Conservation (phyloP, 164 flowering plant species). For the Vitis riparia region DNA sequence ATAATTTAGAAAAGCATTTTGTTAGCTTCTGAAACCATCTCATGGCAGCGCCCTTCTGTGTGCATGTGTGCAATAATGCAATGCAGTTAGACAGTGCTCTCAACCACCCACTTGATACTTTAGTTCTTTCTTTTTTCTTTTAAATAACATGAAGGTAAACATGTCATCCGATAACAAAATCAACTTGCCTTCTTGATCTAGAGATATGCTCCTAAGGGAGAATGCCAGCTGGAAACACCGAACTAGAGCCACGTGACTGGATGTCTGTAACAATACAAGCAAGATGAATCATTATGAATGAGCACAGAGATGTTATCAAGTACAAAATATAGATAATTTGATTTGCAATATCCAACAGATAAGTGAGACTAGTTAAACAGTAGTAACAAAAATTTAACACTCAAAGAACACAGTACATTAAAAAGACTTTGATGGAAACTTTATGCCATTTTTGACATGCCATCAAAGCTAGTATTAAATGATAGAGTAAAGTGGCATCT, state of each 20-base stretch:
- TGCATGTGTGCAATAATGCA: too few relatives aligned
- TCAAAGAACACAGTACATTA: not conserved
- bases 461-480: not conserved
- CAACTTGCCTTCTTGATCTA: conserved; percentile 59
- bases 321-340: not conserved
- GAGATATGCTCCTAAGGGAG: conserved; percentile 69
- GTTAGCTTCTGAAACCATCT: too few relatives aligned
- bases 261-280: conserved; percentile 39
- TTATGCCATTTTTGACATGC: not conserved
- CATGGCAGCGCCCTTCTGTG: too few relatives aligned
- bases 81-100: too few relatives aligned
- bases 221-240: conserved; percentile 88
- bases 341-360: not conserved
- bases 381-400: not conserved
- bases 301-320: not conserved
- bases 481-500: not conserved
- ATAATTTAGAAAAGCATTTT: too few relatives aligned
- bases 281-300: conserved; percentile 12
- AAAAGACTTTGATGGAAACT: not conserved
- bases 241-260: conserved; percentile 61
- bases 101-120: too few relatives aligned
- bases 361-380: not conserved
- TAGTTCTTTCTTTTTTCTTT: too few relatives aligned
- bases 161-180: too few relatives aligned
- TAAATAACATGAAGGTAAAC: too few relatives aligned